These are phyloP conservation scores for Neoascochyta sp. DNA, from an alignment of 2,329 filamentous ascomycete species.

Conservation along the genomic window DNA sequence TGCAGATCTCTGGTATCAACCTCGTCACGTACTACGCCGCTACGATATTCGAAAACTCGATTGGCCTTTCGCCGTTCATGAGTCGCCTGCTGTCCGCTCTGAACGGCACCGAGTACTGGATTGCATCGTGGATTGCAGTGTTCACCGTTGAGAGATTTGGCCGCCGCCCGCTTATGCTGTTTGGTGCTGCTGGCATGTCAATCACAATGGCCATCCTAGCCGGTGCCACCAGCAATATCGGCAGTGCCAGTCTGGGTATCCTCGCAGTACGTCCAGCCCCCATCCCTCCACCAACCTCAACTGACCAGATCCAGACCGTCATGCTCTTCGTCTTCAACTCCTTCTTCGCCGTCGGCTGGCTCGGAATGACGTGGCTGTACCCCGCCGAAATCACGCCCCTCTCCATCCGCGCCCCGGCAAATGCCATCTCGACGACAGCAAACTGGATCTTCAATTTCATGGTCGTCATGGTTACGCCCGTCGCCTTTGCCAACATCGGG, in stretches of 20 bases:
- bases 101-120: constrained; percentile 43
- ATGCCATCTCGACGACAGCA: constrained; percentile 80
- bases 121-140: constrained; percentile 42
- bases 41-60: constrained; percentile 42
- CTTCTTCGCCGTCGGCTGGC: constrained; percentile 85
- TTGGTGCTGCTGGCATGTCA: constrained; percentile 37
- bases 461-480: constrained; percentile 64
- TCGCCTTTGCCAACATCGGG: constrained; percentile 54
- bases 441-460: constrained; percentile 50
- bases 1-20: constrained; percentile 42
- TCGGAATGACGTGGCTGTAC: constrained; percentile 59
- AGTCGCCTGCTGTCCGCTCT: constrained; percentile 39
- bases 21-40: constrained; percentile 44
- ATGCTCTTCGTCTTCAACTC: constrained; percentile 92
- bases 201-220: constrained; percentile 36
- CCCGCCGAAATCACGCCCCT: constrained; percentile 82
- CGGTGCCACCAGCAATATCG: constrained; percentile 28
- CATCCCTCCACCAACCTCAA: background rate
- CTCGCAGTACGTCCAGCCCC: constrained; percentile 49
- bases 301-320: constrained; percentile 52
- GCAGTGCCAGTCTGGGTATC: constrained; percentile 30
- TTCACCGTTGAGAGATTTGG: constrained; percentile 41
- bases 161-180: constrained; percentile 38
- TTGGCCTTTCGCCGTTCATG: constrained; percentile 36
- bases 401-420: constrained; percentile 81